Conservation (phyloP, 148 eudicot species). For the Fagopyrum tataricum region DNA sequence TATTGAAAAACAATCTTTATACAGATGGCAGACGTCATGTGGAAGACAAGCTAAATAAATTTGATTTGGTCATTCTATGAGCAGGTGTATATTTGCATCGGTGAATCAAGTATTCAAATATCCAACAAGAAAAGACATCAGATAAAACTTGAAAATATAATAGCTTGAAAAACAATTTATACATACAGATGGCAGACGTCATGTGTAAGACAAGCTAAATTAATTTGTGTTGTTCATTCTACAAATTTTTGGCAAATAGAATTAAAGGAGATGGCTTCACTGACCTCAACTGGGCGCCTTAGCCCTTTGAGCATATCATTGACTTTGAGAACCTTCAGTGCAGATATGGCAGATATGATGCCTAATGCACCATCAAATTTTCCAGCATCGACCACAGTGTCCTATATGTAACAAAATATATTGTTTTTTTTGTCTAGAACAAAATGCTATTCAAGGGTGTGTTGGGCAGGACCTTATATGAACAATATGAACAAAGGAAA, state of each 20-base stretch:
- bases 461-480: no score
- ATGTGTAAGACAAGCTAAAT: not conserved
- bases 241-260: not conserved
- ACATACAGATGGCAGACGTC: not conserved
- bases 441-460: not conserved
- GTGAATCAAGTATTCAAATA: not conserved
- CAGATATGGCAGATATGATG: conserved; percentile 70
- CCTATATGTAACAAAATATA: conserved; percentile 34
- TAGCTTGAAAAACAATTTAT: not conserved
- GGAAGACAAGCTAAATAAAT: not conserved
- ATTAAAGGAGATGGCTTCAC: conserved; percentile 6
- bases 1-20: not conserved
- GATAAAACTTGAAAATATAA: not conserved
- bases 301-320: conserved; percentile 41
- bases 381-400: conserved; percentile 97
- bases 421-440: not conserved
- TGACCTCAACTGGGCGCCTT: conserved; percentile 81
- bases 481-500: no score
- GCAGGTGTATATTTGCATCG: not conserved
- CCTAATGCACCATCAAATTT: conserved; percentile 89
- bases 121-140: not conserved
- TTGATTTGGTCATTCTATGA: not conserved
- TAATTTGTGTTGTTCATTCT: not conserved
- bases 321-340: conserved; percentile 64
- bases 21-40: not conserved